These are phyloP conservation scores for Immersiella caudata DNA, from an alignment of 495 filamentous ascomycete genomes.

Conservation along the genomic window DNA sequence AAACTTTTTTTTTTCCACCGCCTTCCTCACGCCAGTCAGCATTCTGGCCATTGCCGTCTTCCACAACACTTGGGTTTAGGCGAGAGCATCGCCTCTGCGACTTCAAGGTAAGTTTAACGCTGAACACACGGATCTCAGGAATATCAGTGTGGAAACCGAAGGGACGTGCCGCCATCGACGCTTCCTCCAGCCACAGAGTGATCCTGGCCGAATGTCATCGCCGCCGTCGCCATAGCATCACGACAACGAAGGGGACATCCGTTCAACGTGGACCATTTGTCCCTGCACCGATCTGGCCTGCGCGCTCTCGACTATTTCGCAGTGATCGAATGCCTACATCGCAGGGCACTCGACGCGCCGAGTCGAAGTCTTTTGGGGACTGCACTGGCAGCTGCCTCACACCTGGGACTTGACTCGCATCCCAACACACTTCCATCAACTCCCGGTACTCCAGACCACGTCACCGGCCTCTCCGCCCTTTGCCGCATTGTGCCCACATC, in stretches of 20 bases:
- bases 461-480: slow-evolving; percentile 5
- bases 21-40: slow-evolving; percentile 7
- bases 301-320: neutral
- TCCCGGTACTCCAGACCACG: neutral
- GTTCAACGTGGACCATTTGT: neutral
- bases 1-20: slow-evolving; percentile 12
- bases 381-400: neutral
- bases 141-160: slow-evolving; percentile 22
- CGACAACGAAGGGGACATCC: neutral
- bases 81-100: neutral
- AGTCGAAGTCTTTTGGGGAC: neutral
- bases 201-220: slow-evolving; percentile 1
- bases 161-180: slow-evolving; percentile 20
- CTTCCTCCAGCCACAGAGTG: neutral
- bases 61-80: neutral
- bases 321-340: neutral
- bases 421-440: neutral
- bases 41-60: neutral
- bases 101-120: slow-evolving; percentile 26
- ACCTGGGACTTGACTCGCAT: slow-evolving; percentile 17
- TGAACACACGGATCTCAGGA: slow-evolving; percentile 26
- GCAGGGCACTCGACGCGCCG: slow-evolving; percentile 2
- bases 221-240: neutral
- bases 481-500: neutral
- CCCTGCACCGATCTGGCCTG: neutral